phyloP scores from a whole-genome alignment of 2,329 filamentous ascomycete genomes.

The Fusarium nygamai region DNA sequence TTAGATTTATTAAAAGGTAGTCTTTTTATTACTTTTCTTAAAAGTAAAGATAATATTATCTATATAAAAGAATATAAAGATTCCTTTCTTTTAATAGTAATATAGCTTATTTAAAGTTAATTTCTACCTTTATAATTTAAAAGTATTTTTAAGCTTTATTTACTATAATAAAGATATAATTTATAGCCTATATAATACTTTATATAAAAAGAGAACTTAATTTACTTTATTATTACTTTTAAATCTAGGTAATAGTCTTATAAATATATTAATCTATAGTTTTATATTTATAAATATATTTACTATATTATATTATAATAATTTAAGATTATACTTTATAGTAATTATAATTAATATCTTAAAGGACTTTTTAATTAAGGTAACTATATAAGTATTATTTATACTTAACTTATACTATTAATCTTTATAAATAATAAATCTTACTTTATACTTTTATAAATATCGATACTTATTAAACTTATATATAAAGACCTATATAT shows the following conservation, averaged over 20 bases:
- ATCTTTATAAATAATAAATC: not conserved
- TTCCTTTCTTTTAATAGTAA: too few relatives aligned
- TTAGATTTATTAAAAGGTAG: too few relatives aligned
- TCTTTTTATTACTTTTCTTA: too few relatives aligned
- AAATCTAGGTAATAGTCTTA: not conserved
- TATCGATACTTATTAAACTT: too few relatives aligned
- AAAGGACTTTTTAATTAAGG: too few relatives aligned
- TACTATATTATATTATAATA: not conserved
- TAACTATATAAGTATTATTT: not conserved
- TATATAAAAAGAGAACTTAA: not conserved
- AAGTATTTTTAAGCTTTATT: too few relatives aligned
- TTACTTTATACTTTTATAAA: not conserved
- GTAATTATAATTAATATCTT: not conserved
- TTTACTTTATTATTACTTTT: not conserved
- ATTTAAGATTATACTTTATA: not conserved
- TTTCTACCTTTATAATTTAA: too few relatives aligned
- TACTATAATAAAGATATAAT: too few relatives aligned
- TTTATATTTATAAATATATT: not conserved
- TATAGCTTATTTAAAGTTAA: too few relatives aligned
- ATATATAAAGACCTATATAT: too few relatives aligned
- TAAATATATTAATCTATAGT: not conserved
- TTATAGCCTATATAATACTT: not conserved
- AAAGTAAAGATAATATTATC: too few relatives aligned
- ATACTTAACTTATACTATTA: not conserved
- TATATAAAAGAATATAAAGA: too few relatives aligned